A percentile compares a stretch with the other conserved stretches of the same genome.
Conservation (phyloP, 2,329 filamentous ascomycete species). For the Microsporum audouinii region DNA sequence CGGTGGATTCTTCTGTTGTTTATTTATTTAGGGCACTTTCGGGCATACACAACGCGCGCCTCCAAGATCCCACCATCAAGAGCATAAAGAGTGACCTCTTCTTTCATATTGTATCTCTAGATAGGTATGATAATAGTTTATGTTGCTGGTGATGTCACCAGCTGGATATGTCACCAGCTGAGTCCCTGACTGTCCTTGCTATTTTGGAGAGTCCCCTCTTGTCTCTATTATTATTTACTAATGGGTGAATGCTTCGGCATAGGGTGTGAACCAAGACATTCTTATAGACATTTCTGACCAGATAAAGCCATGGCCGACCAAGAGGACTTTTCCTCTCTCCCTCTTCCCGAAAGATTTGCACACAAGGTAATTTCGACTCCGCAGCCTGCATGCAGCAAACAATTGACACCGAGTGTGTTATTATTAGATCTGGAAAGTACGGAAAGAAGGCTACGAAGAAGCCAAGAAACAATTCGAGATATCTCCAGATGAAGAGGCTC, state of each 20-base stretch:
- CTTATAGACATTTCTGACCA: neutral
- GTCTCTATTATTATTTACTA: neutral
- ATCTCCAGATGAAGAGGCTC: slow-evolving; percentile 73
- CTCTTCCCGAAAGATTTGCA: slow-evolving; percentile 65
- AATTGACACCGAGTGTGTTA: neutral
- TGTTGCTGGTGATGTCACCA: neutral
- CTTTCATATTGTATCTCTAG: neutral
- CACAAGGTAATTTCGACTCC: slow-evolving; percentile 55
- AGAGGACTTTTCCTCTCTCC: slow-evolving; percentile 70
- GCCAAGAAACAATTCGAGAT: slow-evolving; percentile 75
- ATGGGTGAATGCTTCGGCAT: neutral
- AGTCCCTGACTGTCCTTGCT: neutral
- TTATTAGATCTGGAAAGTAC: slow-evolving; percentile 78
- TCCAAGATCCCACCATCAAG: neutral
- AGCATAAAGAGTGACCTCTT: neutral
- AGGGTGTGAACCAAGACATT: neutral
- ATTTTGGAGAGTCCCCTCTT: neutral
- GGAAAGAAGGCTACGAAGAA: slow-evolving; percentile 90
- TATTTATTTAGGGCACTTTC: neutral
- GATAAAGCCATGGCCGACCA: slow-evolving; percentile 56
- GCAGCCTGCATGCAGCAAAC: slow-evolving; percentile 1
- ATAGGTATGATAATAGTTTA: neutral
- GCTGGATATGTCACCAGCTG: neutral
- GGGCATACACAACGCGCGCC: neutral
- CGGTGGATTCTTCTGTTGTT: neutral